Percentiles rank a stretch among this genome's conserved stretches.
phyloP scores from a whole-genome alignment of 2,329 filamentous ascomycete species.

The Bertia moriformis region DNA sequence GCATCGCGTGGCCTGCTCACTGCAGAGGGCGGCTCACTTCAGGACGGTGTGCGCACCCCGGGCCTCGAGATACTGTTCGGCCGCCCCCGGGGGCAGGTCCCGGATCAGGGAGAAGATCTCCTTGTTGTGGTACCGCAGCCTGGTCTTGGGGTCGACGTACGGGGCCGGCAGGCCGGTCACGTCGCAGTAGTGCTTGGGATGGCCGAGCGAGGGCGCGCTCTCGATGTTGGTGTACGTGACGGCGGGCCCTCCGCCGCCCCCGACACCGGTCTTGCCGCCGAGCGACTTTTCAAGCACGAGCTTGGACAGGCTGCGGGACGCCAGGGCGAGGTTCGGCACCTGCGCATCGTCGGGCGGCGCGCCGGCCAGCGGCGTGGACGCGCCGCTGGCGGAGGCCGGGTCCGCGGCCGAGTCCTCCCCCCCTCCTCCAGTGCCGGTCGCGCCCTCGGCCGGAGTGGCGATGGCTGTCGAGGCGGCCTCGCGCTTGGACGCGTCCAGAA shows the following conservation, averaged over 20 bases:
- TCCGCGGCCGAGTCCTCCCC: constrained; percentile 27
- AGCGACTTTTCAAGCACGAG: constrained; percentile 76
- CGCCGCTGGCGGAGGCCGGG: constrained; percentile 39
- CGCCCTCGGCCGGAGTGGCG: constrained; percentile 61
- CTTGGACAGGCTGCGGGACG: constrained; percentile 71
- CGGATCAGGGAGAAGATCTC: constrained; percentile 81
- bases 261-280: too few species aligned
- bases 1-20: too few species aligned
- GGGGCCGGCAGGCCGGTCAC: constrained; percentile 82
- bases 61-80: constrained; percentile 78
- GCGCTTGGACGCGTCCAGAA: constrained; percentile 74
- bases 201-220: constrained; percentile 74
- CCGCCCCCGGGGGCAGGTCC: constrained; percentile 63
- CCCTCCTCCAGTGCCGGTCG: constrained; percentile 18
- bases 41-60: constrained; percentile 84
- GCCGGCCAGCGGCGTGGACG: constrained; percentile 35
- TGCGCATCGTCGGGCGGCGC: too few species aligned
- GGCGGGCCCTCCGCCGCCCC: constrained; percentile 15
- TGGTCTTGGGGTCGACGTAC: constrained; percentile 89
- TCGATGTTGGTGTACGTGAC: constrained; percentile 95
- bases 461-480: constrained; percentile 84
- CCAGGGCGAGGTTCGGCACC: constrained; percentile 69
- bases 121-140: constrained; percentile 79
- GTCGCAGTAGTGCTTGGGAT: constrained; percentile 85
- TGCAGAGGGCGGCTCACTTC: too few species aligned